Percentiles rank a stretch among this genome's conserved stretches.
These are phyloP conservation scores for Suillus discolor DNA, from an alignment of 768 basidiomycete genomes.

Conservation along the genomic window DNA sequence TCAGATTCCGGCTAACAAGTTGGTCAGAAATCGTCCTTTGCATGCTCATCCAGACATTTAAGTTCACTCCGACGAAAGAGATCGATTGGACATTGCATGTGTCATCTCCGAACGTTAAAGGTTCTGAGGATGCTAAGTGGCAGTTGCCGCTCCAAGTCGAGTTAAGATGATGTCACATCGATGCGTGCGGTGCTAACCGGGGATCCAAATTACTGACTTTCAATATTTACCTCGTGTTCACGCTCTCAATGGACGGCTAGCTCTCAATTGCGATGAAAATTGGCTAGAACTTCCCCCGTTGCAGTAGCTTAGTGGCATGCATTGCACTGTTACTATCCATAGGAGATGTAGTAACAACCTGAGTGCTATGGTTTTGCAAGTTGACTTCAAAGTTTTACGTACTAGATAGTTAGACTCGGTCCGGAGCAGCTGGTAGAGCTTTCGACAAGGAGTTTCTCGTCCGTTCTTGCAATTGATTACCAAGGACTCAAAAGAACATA, in stretches of 20 bases:
- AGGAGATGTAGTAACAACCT: background rate
- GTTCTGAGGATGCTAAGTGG: background rate
- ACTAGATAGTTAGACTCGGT: background rate
- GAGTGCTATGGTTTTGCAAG: background rate
- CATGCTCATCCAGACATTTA: constrained; percentile 9
- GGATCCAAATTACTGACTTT: background rate
- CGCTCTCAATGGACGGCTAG: background rate
- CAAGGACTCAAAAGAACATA: background rate
- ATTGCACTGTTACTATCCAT: background rate
- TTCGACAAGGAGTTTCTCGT: background rate
- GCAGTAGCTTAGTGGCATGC: background rate
- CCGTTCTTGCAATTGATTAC: background rate
- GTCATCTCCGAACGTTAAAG: constrained; percentile 14
- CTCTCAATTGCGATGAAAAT: background rate
- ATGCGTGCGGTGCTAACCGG: background rate
- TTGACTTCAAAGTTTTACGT: background rate
- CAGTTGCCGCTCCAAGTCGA: constrained; percentile 12
- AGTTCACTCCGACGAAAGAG: constrained; percentile 12
- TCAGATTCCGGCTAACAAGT: background rate
- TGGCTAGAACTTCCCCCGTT: background rate
- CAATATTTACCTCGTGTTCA: background rate
- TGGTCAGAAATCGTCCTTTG: constrained; percentile 10
- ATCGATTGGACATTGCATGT: constrained; percentile 13
- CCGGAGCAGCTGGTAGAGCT: background rate
- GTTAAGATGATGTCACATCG: constrained; percentile 5